Base-by-base conservation (phyloP, 352 stramenopile genomes). In the Pythium phragmitis region DNA sequence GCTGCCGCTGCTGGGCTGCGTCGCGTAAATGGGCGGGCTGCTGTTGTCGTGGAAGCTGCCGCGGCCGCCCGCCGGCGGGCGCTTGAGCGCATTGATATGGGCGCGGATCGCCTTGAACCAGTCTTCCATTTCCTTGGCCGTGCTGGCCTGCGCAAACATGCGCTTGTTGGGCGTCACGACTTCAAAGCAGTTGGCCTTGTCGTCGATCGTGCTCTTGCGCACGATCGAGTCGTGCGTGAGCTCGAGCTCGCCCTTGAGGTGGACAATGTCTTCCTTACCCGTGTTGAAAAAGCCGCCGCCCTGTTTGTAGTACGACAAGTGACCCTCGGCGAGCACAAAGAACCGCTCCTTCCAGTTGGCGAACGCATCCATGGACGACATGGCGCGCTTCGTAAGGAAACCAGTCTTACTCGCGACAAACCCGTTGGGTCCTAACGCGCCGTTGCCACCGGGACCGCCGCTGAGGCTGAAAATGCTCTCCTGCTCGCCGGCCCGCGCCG, bases 291-390 rank as follows among this genome's bases (percentile, higher is more conserved):
- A 92, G 43, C 86, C 86, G 34, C 86, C 83, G 33, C 83, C 84
- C 30, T 93, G 84, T 53, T 95, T 95, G 67, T 95, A 95, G 69
- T 95, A 95, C 45, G 78, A 91, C 70, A 95, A 69, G 55, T 93
- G 82, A 50, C 83, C 84, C 49, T 95, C 85, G 0, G 86, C 82
- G 11, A 95, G 66, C 57, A 95, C 86, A 54, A 95, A 95, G 72
- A 95, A 95, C 4, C 86, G 84, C 68, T 93, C 84, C 58, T 92
- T 91, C 86, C 86, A 95, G 68, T 95, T 95, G 23, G 86, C 86
- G 51, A 95, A 91, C 7, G 86, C 86, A 62, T 93, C 86, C 79
- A 95, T 95, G 26, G 79, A 89, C 17, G 84, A 92, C 79, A 95
- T 95, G 51, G 86, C 84, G 19, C 86, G 79, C 68, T 95, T 95